A percentile compares a stretch with the other conserved stretches of the same genome.
Conservation (phyloP, 345 rosid genomes). For the Aquilaria yunnanensis region DNA sequence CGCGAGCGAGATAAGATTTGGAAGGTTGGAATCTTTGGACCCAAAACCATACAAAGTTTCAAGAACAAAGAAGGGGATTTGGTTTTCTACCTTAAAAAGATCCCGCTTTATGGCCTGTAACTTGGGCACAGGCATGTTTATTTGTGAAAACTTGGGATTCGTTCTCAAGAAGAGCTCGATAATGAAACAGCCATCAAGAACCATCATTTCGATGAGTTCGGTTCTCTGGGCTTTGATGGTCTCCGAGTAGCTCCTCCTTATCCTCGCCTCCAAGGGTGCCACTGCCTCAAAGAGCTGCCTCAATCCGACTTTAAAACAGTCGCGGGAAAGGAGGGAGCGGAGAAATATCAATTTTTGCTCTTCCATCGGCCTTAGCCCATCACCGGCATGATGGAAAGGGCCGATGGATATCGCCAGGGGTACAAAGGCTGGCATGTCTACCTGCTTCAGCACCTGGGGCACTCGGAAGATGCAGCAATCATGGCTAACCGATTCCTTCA, state of each 20-base stretch:
- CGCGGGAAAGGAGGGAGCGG: slow-evolving; percentile 14
- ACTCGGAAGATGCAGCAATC: slow-evolving; percentile 46
- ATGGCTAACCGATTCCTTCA: slow-evolving; percentile 16
- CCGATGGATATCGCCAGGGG: slow-evolving; percentile 22
- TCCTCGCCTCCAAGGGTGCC: no score
- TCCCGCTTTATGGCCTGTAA: slow-evolving; percentile 23
- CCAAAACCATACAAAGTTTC: slow-evolving; percentile 18
- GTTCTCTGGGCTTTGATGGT: background rate
- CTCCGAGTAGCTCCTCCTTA: background rate
- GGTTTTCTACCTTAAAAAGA: slow-evolving; percentile 51
- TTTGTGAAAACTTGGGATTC: no score
- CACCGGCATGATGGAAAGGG: slow-evolving; percentile 33
- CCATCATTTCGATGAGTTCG: slow-evolving; percentile 36
- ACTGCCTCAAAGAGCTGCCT: slow-evolving; percentile 2
- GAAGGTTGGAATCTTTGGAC: background rate
- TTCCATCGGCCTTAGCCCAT: slow-evolving; percentile 30
- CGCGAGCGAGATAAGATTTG: no score
- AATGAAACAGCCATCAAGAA: slow-evolving; percentile 58
- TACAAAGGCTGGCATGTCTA: slow-evolving; percentile 32
- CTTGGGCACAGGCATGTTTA: slow-evolving; percentile 16
- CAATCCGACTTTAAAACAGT: slow-evolving; percentile 2
- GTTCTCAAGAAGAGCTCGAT: slow-evolving; percentile 43
- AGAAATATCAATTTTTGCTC: slow-evolving; percentile 42
- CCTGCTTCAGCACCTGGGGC: slow-evolving; percentile 24
- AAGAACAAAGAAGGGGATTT: slow-evolving; percentile 51